A percentile compares a stretch with the other conserved stretches of the same genome.
Evolutionary conservation across 1,284 basidiomycete species (phyloP).

Genomic region (Macrocystidia cucumis): DNA sequence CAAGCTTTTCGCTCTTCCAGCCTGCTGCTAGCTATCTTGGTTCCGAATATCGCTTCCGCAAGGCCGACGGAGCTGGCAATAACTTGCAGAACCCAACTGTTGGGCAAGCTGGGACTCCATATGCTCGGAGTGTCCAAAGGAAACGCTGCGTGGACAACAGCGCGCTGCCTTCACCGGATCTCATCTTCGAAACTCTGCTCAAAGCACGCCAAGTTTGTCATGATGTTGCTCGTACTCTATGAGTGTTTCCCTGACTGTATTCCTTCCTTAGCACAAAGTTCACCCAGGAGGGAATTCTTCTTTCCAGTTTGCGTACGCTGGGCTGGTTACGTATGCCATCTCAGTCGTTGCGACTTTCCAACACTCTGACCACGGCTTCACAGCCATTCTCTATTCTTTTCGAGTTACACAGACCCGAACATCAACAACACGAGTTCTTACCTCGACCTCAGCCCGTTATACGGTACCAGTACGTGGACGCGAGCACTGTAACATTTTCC

Average conservation of each 20-base stretch:
- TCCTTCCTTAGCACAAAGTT: not conserved
- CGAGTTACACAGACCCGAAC: constrained; percentile 18
- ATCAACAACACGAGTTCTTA: constrained; percentile 44
- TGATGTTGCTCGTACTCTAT: too few species aligned
- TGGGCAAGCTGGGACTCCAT: constrained; percentile 1
- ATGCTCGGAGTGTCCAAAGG: constrained; percentile 1
- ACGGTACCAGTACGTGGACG: constrained; percentile 21
- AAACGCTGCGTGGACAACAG: not conserved
- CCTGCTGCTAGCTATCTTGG: constrained; percentile 34
- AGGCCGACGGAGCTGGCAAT: constrained; percentile 1
- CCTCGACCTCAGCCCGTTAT: constrained; percentile 32
- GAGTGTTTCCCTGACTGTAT: too few species aligned
- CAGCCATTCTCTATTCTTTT: not conserved
- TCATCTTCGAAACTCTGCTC: constrained; percentile 2
- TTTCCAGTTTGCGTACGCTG: not conserved
- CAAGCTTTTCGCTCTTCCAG: too few species aligned
- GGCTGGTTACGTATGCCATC: not conserved
- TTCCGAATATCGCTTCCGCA: not conserved
- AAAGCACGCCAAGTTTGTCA: not conserved
- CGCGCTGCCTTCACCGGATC: constrained; percentile 1
- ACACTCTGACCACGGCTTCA: too few species aligned
- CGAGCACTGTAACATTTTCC: too few species aligned
- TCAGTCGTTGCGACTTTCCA: too few species aligned
- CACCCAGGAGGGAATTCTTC: not conserved
- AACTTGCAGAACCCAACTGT: not conserved